Conservation (phyloP, 306 rosid species). For the Clitoria ternatea region DNA sequence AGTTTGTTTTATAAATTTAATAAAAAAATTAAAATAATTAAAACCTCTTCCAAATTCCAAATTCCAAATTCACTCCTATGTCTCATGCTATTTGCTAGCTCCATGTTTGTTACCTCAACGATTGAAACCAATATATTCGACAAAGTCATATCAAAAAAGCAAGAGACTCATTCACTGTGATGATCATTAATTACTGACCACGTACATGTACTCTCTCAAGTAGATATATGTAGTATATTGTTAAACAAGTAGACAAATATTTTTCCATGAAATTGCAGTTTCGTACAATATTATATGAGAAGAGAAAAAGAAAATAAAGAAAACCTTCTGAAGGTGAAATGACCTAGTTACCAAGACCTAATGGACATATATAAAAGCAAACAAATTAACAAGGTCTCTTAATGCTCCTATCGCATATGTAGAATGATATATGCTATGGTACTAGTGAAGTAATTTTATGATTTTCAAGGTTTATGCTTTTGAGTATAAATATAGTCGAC, state of each 20-base stretch:
- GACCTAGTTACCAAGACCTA: background rate
- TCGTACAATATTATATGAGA: background rate
- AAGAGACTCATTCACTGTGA: background rate
- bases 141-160: background rate
- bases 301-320: too few species aligned
- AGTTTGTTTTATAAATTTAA: too few species aligned
- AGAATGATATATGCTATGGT: background rate
- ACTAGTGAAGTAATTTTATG: background rate
- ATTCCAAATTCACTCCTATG: too few species aligned
- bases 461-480: slow-evolving; percentile 28
- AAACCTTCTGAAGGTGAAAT: background rate
- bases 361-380: background rate
- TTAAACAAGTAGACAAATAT: background rate
- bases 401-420: background rate
- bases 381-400: background rate
- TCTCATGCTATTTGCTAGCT: background rate
- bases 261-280: background rate
- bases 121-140: background rate
- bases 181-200: too few species aligned
- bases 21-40: too few species aligned
- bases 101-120: background rate
- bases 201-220: background rate
- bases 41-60: too few species aligned
- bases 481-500: slow-evolving; percentile 46
- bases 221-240: too few species aligned